Evolutionary conservation across 495 filamentous ascomycete species (phyloP).

Genomic region (Aspergillus leporis): DNA sequence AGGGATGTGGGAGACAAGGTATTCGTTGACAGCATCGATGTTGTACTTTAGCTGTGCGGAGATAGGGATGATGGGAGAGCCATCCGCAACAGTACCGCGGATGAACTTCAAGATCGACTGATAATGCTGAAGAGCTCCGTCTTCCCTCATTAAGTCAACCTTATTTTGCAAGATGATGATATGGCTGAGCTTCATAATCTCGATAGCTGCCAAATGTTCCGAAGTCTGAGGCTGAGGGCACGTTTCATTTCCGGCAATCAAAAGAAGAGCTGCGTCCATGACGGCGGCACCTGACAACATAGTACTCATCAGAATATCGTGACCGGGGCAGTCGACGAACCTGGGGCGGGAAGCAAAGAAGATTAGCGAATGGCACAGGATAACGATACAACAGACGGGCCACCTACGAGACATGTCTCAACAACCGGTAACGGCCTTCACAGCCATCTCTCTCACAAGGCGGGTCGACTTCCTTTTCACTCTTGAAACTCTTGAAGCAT

Average conservation of each 20-base stretch:
- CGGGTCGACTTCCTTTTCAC: conserved; percentile 95
- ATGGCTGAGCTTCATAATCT: conserved; percentile 98
- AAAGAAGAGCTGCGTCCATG: conserved; percentile 95
- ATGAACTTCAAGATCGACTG: conserved; percentile 97
- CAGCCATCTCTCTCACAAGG: conserved; percentile 94
- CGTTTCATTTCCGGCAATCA: conserved; percentile 98
- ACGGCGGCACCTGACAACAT: conserved; percentile 99
- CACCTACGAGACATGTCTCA: conserved; percentile 85
- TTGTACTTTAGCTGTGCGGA: conserved; percentile 99
- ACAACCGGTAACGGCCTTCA: conserved; percentile 74
- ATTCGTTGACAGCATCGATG: conserved; percentile 96
- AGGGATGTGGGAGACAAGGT: conserved; percentile 89
- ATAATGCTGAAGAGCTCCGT: conserved; percentile 87
- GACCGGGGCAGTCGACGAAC: conserved; percentile 98
- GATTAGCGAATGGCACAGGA: conserved; percentile 1
- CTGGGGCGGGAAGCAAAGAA: conserved; percentile 11
- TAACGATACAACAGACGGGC: conserved; percentile 1
- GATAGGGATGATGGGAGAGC: conserved; percentile 95
- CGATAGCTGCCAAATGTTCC: conserved; percentile 96
- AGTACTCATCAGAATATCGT: conserved; percentile 99
- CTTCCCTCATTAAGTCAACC: conserved; percentile 96
- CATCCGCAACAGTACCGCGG: conserved; percentile 92
- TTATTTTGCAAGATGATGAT: conserved; percentile 99
- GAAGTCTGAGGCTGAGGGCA: conserved; percentile 99
- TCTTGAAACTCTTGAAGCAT: conserved; percentile 97